Conservation (phyloP, 345 rosid species). For the Excoecaria agallocha region DNA sequence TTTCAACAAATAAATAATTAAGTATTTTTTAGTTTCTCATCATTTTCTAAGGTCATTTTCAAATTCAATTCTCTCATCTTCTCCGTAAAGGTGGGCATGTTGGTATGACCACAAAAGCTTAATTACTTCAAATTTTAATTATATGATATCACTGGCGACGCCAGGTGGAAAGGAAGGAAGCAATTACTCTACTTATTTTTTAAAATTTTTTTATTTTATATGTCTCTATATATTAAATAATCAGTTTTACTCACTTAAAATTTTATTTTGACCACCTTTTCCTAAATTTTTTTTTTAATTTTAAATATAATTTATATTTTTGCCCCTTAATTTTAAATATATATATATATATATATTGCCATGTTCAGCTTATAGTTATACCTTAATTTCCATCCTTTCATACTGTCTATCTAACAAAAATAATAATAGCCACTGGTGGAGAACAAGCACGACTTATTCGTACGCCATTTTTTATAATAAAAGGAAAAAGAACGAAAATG, state of each 20-base stretch:
- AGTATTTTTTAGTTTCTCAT: background rate
- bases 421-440: background rate
- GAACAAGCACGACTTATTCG: slow-evolving; percentile 11
- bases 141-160: too few species aligned
- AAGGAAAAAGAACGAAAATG: background rate
- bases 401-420: too few species aligned
- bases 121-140: background rate
- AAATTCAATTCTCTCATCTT: slow-evolving; percentile 14
- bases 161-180: too few species aligned
- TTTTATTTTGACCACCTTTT: background rate
- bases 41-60: slow-evolving; percentile 15
- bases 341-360: background rate
- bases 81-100: slow-evolving; percentile 3
- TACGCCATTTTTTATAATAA: slow-evolving; percentile 4
- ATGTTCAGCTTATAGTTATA: slow-evolving; percentile 6
- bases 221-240: background rate
- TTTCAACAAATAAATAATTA: background rate
- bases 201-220: too few species aligned
- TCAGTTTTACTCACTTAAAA: background rate
- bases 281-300: background rate
- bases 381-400: too few species aligned
- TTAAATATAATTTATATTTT: too few species aligned
- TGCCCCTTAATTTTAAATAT: too few species aligned
- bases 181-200: too few species aligned
- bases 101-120: background rate